A percentile compares a stretch with the other conserved stretches of the same genome.
Conservation (phyloP, 1,284 basidiomycete genomes). For the Farysia itapuensis region DNA sequence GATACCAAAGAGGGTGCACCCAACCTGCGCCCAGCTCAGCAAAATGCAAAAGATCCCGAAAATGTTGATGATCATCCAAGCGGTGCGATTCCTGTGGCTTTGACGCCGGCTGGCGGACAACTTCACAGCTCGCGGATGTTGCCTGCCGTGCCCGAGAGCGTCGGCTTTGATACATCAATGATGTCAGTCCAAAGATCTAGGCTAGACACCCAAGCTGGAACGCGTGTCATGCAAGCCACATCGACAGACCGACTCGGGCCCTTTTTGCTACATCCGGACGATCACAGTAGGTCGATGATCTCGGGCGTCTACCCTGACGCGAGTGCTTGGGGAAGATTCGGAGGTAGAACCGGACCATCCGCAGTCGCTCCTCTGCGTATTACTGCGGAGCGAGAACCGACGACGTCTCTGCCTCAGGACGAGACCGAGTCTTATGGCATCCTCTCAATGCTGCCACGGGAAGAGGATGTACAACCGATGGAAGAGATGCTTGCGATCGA, state of each 20-base stretch:
- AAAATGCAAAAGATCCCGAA: neutral
- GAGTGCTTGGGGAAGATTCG: too few relatives aligned
- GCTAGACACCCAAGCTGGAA: too few relatives aligned
- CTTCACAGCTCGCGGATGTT: conserved; percentile 31
- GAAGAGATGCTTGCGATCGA: neutral
- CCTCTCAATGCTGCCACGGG: neutral
- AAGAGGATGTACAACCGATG: neutral
- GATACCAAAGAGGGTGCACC: conserved; percentile 9
- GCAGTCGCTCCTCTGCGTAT: too few relatives aligned
- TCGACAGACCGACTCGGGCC: conserved; percentile 5
- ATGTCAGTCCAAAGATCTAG: conserved; percentile 5
- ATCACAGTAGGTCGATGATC: conserved; percentile 7
- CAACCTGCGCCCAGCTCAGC: too few relatives aligned
- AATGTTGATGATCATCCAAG: neutral
- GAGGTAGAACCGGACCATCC: too few relatives aligned
- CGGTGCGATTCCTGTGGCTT: neutral
- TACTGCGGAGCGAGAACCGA: conserved; percentile 15
- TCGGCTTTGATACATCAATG: conserved; percentile 29
- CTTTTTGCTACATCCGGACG: conserved; percentile 21
- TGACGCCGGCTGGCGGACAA: neutral
- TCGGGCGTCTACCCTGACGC: too few relatives aligned
- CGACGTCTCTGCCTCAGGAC: conserved; percentile 26
- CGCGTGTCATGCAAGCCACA: too few relatives aligned
- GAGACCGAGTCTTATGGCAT: conserved; percentile 30
- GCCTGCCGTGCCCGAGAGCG: conserved; percentile 49